Conservation (phyloP, 352 stramenopile genomes). For the Elongisporangium senticosum region DNA sequence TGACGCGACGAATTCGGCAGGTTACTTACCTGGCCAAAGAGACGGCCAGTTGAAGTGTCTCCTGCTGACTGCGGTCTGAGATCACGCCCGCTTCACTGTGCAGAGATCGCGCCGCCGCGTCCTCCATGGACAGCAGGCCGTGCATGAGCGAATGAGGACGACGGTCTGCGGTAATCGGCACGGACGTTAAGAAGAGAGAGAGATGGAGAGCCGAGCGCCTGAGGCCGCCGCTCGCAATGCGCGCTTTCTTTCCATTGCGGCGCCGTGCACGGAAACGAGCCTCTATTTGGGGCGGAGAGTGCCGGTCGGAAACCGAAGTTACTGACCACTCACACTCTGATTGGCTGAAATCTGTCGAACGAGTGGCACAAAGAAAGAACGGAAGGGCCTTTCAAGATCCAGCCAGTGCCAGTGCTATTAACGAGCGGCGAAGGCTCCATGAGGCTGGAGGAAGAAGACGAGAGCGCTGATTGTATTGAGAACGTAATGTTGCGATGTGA, state of each 20-base stretch:
- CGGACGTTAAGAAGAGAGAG: too few relatives aligned
- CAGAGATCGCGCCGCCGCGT: neutral
- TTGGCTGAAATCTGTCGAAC: constrained; percentile 9
- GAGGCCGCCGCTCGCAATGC: neutral
- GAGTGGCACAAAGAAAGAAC: neutral
- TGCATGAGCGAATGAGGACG: neutral
- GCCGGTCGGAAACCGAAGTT: neutral
- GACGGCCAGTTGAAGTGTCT: constrained; percentile 31
- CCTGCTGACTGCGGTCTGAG: constrained; percentile 10
- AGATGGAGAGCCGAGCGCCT: neutral
- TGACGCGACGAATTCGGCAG: neutral
- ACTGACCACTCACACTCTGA: constrained; percentile 15
- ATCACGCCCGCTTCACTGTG: neutral
- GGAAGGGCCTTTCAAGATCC: neutral
- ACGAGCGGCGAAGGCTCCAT: neutral
- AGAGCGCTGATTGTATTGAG: neutral
- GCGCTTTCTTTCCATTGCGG: neutral
- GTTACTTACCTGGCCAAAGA: constrained; percentile 13
- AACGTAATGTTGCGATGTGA: neutral
- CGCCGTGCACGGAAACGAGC: neutral
- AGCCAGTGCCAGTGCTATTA: neutral
- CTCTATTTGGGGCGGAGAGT: neutral
- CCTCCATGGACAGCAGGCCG: neutral
- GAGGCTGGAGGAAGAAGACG: neutral
- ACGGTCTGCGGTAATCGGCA: too few relatives aligned